phyloP scores from a whole-genome alignment of 2,329 filamentous ascomycete genomes.

The Microdochium nivale region DNA sequence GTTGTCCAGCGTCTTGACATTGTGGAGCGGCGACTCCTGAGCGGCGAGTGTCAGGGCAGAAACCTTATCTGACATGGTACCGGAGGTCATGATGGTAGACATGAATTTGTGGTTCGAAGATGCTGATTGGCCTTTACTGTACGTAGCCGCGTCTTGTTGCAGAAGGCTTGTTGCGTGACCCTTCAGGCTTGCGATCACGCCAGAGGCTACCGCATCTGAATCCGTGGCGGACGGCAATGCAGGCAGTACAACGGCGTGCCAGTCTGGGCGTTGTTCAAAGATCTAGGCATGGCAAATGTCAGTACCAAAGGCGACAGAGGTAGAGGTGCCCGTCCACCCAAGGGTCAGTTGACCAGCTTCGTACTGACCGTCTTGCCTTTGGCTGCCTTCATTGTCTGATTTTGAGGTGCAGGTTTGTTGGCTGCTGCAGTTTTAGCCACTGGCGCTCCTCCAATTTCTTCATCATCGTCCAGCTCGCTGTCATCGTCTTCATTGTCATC shows the following conservation, averaged over 20 bases:
- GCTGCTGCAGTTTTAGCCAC: background rate
- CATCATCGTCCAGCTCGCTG: slow-evolving; percentile 18
- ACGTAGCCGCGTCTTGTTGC: slow-evolving; percentile 68
- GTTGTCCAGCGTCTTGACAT: slow-evolving; percentile 79
- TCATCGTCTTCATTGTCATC: slow-evolving; percentile 23
- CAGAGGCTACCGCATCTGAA: slow-evolving; percentile 35
- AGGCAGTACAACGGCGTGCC: slow-evolving; percentile 38
- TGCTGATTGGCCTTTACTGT: slow-evolving; percentile 63
- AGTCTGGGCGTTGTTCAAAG: slow-evolving; percentile 50
- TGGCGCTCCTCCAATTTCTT: slow-evolving; percentile 11
- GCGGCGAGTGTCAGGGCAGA: slow-evolving; percentile 90
- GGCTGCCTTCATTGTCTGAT: background rate
- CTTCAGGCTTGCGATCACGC: slow-evolving; percentile 44
- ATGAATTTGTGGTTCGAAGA: slow-evolving; percentile 93
- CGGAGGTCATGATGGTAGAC: slow-evolving; percentile 92
- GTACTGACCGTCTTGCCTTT: slow-evolving; percentile 1
- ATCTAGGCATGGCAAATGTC: slow-evolving; percentile 25
- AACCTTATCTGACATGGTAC: slow-evolving; percentile 93
- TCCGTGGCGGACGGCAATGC: slow-evolving; percentile 32
- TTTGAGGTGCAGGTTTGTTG: background rate
- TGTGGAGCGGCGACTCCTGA: slow-evolving; percentile 94
- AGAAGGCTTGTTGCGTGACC: slow-evolving; percentile 67
- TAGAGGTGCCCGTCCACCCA: background rate
- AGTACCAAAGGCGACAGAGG: background rate
- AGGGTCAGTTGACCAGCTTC: background rate